Base-by-base conservation (phyloP, 371 early-diverging fungal species). In the Mortierella sp. region DNA sequence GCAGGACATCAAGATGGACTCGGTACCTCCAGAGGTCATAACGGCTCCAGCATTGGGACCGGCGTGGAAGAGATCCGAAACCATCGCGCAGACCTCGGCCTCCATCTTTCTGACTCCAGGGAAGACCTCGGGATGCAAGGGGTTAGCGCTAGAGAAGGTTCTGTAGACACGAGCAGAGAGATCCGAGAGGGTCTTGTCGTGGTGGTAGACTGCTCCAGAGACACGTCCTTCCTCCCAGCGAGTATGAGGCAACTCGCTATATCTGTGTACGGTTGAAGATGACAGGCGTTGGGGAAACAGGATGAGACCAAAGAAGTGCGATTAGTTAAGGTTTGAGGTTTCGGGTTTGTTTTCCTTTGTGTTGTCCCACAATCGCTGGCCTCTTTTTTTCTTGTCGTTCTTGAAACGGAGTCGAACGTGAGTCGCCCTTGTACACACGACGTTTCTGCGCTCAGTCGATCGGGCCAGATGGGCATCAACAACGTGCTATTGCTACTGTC, bases 71-170 rank as follows among this genome's bases (percentile, higher is more conserved):
- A 98, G 95, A 50, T 88, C 75, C 43, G 96, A 85, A 2, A 96
- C 96, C 98, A 98, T 98, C 10, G 95, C 93, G 26, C 98, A 96
- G 46, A 96, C 92, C 86, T 98, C 99, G 44, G 98, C 96, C 84
- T 98, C 99, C 95, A 98, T 96, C 76, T 95, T 93, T 72, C 98
- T 93, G n/a, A 97, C 90, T 34, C 97, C 98, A 5, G 98, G 98
- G 90, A 98, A 98, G 69, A 98, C 93, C 74, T 97, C 98, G 9
- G 99, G 98, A 82, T 98, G 99, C 71, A 98, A 91, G 26, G 98
- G 98, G 81, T 98, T 98, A 55, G 96, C 90, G 54, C 95, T 83
- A 26, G 93, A 92, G 86, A 96, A 98, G 87, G 95, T 91, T n/a
- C 91, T 91, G 84, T 96, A 98, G 2, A 98, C 98, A 73, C 96